A percentile compares a stretch with the other conserved stretches of the same genome.
Conservation (phyloP, 164 flowering plant species). For the Houttuynia cordata region DNA sequence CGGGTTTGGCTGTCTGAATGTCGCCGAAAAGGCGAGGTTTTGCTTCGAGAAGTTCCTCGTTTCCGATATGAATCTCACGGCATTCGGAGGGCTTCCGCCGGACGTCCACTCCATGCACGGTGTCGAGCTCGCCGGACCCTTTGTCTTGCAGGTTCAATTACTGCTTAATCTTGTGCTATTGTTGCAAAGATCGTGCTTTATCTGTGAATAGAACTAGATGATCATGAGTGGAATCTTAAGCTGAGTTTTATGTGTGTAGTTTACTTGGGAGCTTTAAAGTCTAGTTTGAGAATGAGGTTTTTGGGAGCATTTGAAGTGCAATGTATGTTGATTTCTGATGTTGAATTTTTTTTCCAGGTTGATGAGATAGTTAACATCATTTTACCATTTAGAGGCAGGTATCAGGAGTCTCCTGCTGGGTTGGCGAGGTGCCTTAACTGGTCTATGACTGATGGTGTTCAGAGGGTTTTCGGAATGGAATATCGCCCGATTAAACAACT, state of each 20-base stretch:
- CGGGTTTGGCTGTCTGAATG: constrained; percentile 34
- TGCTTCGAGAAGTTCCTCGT: constrained; percentile 58
- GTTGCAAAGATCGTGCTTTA: not conserved
- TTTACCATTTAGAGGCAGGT: constrained; percentile 59
- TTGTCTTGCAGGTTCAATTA: constrained; percentile 64
- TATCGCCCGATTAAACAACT: constrained; percentile 79
- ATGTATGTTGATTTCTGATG: no score
- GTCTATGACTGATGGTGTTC: constrained; percentile 93
- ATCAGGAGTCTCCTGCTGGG: constrained; percentile 57
- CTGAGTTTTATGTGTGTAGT: no score
- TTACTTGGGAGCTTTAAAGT: no score
- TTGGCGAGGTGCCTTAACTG: constrained; percentile 79
- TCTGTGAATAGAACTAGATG: no score
- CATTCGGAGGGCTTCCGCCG: constrained; percentile 59
- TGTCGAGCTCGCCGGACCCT: constrained; percentile 74
- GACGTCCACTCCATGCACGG: constrained; percentile 54
- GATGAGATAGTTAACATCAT: constrained; percentile 82
- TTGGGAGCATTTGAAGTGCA: no score
- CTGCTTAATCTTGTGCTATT: not conserved
- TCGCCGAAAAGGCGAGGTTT: constrained; percentile 46
- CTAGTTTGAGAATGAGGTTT: no score
- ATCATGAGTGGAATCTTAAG: no score
- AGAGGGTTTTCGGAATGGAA: constrained; percentile 88
- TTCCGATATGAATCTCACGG: constrained; percentile 69
- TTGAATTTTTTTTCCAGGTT: constrained; percentile 22